Evolutionary conservation across 768 basidiomycete species (phyloP).

Genomic region (Nidularia pulvinata): DNA sequence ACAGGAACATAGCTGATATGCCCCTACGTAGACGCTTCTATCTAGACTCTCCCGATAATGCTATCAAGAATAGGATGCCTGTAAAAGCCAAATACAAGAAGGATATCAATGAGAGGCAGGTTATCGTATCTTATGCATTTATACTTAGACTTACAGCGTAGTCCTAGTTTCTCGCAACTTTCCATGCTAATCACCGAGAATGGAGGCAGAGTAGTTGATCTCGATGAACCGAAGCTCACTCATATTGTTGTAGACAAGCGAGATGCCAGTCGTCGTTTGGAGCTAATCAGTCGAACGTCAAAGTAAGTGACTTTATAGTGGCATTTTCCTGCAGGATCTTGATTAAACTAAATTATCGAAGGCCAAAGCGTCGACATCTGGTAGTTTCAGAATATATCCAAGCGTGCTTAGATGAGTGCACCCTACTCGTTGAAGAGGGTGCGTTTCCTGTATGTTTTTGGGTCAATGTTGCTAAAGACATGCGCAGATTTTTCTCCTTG

Average conservation of each 20-base stretch:
- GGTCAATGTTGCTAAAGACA: conserved; percentile 7
- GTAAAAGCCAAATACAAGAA: conserved; percentile 53
- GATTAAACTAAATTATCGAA: conserved; percentile 23
- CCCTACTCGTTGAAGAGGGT: conserved; percentile 87
- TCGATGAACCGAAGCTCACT: conserved; percentile 80
- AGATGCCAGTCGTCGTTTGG: conserved; percentile 70
- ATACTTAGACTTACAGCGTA: background rate
- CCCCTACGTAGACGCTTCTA: conserved; percentile 76
- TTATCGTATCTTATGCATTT: conserved; percentile 1
- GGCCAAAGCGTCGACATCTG: conserved; percentile 80
- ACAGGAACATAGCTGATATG: background rate
- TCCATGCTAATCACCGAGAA: conserved; percentile 55
- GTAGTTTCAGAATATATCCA: conserved; percentile 78
- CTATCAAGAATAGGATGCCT: conserved; percentile 59
- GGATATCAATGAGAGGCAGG: conserved; percentile 55
- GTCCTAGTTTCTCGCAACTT: conserved; percentile 53
- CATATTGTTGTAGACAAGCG: conserved; percentile 87
- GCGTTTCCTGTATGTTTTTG: conserved; percentile 16
- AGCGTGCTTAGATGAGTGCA: conserved; percentile 81
- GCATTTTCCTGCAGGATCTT: conserved; percentile 4
- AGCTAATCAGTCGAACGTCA: conserved; percentile 70
- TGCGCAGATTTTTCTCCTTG: conserved; percentile 4
- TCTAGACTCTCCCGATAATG: conserved; percentile 81
- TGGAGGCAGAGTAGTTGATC: conserved; percentile 70
- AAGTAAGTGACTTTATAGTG: conserved; percentile 43